Evolutionary conservation across 2,329 filamentous ascomycete genomes (phyloP).

Genomic region (Elsinoe necatrix): DNA sequence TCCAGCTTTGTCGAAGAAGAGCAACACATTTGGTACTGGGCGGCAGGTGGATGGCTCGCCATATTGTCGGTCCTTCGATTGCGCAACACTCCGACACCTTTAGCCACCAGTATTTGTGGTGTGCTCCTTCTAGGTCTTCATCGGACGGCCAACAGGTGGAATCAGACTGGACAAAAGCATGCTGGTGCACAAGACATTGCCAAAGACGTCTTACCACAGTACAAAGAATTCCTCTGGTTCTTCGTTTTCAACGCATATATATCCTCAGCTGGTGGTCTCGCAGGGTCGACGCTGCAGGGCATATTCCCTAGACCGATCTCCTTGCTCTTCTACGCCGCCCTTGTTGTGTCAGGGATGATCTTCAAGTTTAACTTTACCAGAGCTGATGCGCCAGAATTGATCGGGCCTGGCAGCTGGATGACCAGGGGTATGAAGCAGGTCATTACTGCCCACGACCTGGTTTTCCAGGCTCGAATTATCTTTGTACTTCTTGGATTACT

Average conservation of each 20-base stretch:
- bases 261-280: slow-evolving; percentile 35
- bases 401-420: slow-evolving; percentile 31
- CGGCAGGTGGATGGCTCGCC: slow-evolving; percentile 57
- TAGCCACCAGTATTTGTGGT: slow-evolving; percentile 16
- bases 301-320: slow-evolving; percentile 25
- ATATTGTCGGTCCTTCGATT: slow-evolving; percentile 27
- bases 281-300: slow-evolving; percentile 21
- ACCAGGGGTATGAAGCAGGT: not conserved
- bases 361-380: slow-evolving; percentile 89
- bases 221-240: slow-evolving; percentile 63
- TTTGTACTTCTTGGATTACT: slow-evolving; percentile 32
- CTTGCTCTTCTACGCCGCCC: slow-evolving; percentile 28
- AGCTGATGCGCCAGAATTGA: slow-evolving; percentile 71
- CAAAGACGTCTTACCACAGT: slow-evolving; percentile 56
- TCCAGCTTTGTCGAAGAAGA: slow-evolving; percentile 98
- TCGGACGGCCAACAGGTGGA: slow-evolving; percentile 71
- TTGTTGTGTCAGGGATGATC: slow-evolving; percentile 53
- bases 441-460: slow-evolving; percentile 20
- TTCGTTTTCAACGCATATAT: slow-evolving; percentile 63
- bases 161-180: slow-evolving; percentile 94
- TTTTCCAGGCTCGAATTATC: slow-evolving; percentile 29
- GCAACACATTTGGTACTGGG: slow-evolving; percentile 98
- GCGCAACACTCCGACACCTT: slow-evolving; percentile 28
- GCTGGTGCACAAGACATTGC: slow-evolving; percentile 85
- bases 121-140: slow-evolving; percentile 48